Base-by-base conservation (phyloP, 306 rosid species). In the Pyrus pyrifolia region DNA sequence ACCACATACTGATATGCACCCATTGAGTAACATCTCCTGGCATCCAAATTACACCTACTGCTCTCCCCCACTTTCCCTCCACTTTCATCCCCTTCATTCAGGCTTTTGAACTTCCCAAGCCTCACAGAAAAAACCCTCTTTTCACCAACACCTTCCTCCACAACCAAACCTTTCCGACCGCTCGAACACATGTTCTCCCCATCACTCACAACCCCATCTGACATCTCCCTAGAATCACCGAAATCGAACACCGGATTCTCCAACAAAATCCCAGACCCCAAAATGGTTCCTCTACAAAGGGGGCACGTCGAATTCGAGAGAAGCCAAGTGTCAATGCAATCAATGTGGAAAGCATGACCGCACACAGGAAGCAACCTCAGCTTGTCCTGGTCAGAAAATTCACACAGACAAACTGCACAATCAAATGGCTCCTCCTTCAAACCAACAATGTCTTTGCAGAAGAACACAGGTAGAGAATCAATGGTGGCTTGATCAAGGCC, bases 291-390 rank as follows among this genome's bases (percentile, higher is more conserved):
- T 82, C 96, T 85, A 73, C 98, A 94, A 30, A 94, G 96, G 76
- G 98, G 98, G 71, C 98, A 94, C 19, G 98, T 92, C 17, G 92
- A 87, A 40, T 88, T 90, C 18, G 98, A 88, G 15, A 91, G 88
- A 21, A 94, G 97, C 98, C 98, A 94, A 19, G 91, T 89, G 77
- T 92, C 98, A 29, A 94, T 88, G 69, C 98, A 94, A 46, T 76
- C 76, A 61, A 83, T 81, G 78, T 94, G 98, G 73, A 94, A 94
- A 10, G 98, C 97, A 79, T 94, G 98, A 44, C 93, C 80, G 74
- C 98, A 94, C 4, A 63, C 23, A 1, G 98, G 98, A 67, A 94
- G 86, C 84, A 92, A 78, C 52, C 98, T 89, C 73, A 94, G 81
- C 78, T 80, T 86, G 82, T 94, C 98, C 0, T 84, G 76, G 5